These are phyloP conservation scores for Colletotrichum tropicicola DNA, from an alignment of 2,329 filamentous ascomycete species.

Conservation along the genomic window DNA sequence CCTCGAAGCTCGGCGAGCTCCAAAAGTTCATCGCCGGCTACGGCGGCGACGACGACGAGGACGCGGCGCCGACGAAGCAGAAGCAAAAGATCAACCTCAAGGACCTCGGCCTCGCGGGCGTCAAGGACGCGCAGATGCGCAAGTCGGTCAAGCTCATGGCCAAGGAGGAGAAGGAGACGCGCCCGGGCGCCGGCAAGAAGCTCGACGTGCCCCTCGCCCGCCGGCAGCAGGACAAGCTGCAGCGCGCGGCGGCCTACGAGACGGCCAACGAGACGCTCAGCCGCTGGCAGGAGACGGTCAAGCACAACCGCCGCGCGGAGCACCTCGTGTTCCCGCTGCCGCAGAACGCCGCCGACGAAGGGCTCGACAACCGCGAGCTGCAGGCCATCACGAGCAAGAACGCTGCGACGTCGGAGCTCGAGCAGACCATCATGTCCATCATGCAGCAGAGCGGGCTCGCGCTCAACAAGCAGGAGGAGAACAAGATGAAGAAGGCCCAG, in stretches of 20 bases:
- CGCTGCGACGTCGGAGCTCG: conserved; percentile 81
- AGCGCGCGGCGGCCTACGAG: conserved; percentile 84
- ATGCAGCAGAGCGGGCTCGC: conserved; percentile 87
- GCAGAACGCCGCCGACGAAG: conserved; percentile 71
- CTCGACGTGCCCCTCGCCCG: conserved; percentile 85
- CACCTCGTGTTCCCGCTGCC: conserved; percentile 88
- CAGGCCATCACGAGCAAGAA: conserved; percentile 70
- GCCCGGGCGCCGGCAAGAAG: conserved; percentile 65
- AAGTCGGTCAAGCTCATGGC: conserved; percentile 81
- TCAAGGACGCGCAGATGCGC: conserved; percentile 79
- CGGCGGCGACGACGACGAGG: conserved; percentile 64
- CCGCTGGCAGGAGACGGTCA: conserved; percentile 94
- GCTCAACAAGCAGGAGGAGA: conserved; percentile 51
- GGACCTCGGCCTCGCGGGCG: conserved; percentile 76
- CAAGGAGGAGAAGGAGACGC: conserved; percentile 64
- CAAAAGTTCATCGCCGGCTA: conserved; percentile 77
- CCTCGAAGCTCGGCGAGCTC: conserved; percentile 69
- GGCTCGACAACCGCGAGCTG: conserved; percentile 69
- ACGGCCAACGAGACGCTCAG: conserved; percentile 92
- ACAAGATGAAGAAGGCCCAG: conserved; percentile 69
- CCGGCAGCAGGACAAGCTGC: conserved; percentile 85
- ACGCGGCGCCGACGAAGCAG: conserved; percentile 34
- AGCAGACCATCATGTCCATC: conserved; percentile 86
- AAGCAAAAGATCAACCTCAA: conserved; percentile 74
- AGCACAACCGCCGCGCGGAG: conserved; percentile 90